Evolutionary conservation across 2,329 filamentous ascomycete genomes (phyloP).

Genomic region (Alternaria angustiovoidea): DNA sequence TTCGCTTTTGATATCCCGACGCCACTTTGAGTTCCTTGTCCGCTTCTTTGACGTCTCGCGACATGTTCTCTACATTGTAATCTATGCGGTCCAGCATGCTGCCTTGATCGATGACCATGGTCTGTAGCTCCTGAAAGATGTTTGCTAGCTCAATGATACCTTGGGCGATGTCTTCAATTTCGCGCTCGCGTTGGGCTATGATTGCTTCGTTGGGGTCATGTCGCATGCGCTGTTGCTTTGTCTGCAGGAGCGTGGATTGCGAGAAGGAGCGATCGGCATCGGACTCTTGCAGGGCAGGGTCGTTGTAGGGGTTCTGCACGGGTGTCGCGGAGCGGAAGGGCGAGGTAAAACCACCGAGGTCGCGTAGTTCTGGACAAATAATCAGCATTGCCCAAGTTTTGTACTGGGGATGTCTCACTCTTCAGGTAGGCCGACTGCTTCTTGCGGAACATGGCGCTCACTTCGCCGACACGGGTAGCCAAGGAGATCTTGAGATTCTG

Average conservation of each 20-base stretch:
- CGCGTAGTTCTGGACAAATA: conserved; percentile 49
- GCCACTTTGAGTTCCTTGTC: conserved; percentile 91
- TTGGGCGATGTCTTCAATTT: conserved; percentile 97
- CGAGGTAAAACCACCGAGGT: conserved; percentile 58
- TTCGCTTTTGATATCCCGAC: conserved; percentile 85
- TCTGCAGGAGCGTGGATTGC: conserved; percentile 85
- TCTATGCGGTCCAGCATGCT: conserved; percentile 62
- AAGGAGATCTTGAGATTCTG: conserved; percentile 94
- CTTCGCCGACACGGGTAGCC: conserved; percentile 86
- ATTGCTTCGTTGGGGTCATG: conserved; percentile 75
- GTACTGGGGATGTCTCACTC: conserved; percentile 66
- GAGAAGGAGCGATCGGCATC: conserved; percentile 93
- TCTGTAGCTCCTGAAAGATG: conserved; percentile 94
- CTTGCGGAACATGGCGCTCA: conserved; percentile 91
- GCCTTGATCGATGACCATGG: conserved; percentile 74
- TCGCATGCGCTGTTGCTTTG: conserved; percentile 67
- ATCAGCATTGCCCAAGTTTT: conserved; percentile 21
- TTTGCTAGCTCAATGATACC: conserved; percentile 97
- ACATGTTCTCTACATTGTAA: conserved; percentile 97
- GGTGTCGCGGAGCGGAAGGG: conserved; percentile 56
- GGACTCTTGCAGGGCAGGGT: conserved; percentile 85
- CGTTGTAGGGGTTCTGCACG: conserved; percentile 72
- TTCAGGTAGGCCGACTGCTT: conserved; percentile 97
- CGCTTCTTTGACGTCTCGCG: conserved; percentile 89
- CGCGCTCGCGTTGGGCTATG: conserved; percentile 90